Conservation (phyloP, 495 filamentous ascomycete species). For the Podospora conica region DNA sequence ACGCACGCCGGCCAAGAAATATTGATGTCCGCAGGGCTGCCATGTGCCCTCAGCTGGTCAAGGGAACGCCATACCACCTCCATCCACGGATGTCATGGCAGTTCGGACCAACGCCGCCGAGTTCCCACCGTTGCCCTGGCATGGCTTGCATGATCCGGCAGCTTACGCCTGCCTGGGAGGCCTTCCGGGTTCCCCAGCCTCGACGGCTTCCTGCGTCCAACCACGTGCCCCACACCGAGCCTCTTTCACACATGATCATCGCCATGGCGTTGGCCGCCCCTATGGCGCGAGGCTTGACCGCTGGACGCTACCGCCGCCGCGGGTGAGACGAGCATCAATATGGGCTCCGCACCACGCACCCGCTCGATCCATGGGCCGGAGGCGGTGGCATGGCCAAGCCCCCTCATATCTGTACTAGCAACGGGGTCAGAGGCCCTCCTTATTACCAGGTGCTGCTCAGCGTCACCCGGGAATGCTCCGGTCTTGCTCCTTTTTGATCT, state of each 20-base stretch:
- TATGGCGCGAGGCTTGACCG: neutral
- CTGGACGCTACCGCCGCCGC: neutral
- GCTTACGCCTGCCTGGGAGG: neutral
- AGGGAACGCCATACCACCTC: neutral
- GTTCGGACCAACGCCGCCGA: neutral
- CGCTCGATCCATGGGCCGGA: neutral
- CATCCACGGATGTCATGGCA: neutral
- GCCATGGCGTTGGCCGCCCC: neutral
- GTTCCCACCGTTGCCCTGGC: neutral
- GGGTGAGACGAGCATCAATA: neutral
- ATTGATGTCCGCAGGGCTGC: neutral
- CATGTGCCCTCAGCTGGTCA: neutral
- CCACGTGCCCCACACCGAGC: constrained; percentile 1
- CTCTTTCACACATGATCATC: constrained; percentile 23
- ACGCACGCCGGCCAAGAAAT: no score
- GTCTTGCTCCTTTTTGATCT: neutral
- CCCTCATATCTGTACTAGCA: neutral
- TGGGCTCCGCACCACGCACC: neutral
- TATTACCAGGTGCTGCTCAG: neutral
- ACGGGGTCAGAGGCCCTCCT: neutral
- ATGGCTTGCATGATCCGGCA: constrained; percentile 7
- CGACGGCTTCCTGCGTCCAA: constrained; percentile 5
- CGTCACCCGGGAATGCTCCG: neutral
- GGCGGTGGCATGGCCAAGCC: neutral
- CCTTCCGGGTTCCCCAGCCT: neutral